A percentile compares a stretch with the other conserved stretches of the same genome.
Evolutionary conservation across 2,329 filamentous ascomycete genomes (phyloP).

Genomic region (Botrytis cinerea): DNA sequence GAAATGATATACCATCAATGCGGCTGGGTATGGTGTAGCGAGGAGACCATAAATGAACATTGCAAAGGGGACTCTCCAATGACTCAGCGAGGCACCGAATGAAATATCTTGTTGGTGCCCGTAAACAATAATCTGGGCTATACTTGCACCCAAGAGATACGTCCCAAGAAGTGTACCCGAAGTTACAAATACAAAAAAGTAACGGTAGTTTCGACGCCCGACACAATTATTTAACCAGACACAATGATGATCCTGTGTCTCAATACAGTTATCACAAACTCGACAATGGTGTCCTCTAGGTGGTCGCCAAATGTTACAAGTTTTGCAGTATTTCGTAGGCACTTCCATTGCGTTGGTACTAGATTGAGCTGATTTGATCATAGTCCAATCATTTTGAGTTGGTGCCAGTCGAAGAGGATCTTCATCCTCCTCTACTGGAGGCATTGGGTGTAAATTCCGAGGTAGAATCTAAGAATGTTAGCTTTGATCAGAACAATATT

Average conservation of each 20-base stretch:
- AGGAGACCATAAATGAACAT: slow-evolving; percentile 83
- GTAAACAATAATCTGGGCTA: slow-evolving; percentile 81
- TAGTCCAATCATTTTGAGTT: slow-evolving; percentile 88
- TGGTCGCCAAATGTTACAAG: slow-evolving; percentile 95
- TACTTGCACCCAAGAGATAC: slow-evolving; percentile 73
- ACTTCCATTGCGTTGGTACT: slow-evolving; percentile 91
- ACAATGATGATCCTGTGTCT: slow-evolving; percentile 97
- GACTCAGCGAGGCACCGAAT: slow-evolving; percentile 67
- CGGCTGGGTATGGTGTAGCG: slow-evolving; percentile 75
- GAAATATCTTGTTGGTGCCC: slow-evolving; percentile 61
- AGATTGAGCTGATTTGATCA: slow-evolving; percentile 77
- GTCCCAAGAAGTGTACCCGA: slow-evolving; percentile 74
- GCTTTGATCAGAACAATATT: slow-evolving; percentile 11
- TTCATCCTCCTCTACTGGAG: slow-evolving; percentile 71
- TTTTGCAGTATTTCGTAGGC: slow-evolving; percentile 96
- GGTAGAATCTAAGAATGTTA: slow-evolving; percentile 74
- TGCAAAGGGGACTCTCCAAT: slow-evolving; percentile 80
- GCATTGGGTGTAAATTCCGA: slow-evolving; percentile 86
- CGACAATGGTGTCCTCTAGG: slow-evolving; percentile 95
- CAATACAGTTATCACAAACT: slow-evolving; percentile 94
- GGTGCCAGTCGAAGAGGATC: slow-evolving; percentile 82
- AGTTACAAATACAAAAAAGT: slow-evolving; percentile 90
- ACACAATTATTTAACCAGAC: slow-evolving; percentile 99
- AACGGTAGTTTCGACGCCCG: slow-evolving; percentile 94
- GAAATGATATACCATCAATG: slow-evolving; percentile 83